Conservation (phyloP, 441 rosid genomes). For the Gossypium davidsonii region DNA sequence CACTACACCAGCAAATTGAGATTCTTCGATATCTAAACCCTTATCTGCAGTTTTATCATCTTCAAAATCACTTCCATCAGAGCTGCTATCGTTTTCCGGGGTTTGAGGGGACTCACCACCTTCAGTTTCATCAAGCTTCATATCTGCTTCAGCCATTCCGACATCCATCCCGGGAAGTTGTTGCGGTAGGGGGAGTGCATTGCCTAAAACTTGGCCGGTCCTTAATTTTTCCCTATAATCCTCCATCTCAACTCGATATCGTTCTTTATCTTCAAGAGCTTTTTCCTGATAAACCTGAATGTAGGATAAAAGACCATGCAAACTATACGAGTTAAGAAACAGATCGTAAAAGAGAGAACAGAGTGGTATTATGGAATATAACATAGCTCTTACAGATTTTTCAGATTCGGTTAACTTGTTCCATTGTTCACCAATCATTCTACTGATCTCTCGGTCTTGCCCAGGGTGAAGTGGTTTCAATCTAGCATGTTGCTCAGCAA, state of each 20-base stretch:
- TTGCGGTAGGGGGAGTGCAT: conserved; percentile 66
- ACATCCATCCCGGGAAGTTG: conserved; percentile 43
- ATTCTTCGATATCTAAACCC: conserved; percentile 32
- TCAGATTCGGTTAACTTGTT: conserved; percentile 56
- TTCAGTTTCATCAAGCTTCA: conserved; percentile 43
- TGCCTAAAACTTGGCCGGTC: conserved; percentile 45
- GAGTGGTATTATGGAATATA: no score
- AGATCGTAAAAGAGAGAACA: background rate
- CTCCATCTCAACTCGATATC: conserved; percentile 80
- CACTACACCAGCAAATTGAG: conserved; percentile 4
- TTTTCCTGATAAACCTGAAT: conserved; percentile 71
- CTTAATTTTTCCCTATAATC: conserved; percentile 58
- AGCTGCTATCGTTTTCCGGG: conserved; percentile 32
- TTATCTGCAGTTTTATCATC: conserved; percentile 44
- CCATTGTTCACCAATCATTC: conserved; percentile 94
- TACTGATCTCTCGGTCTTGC: conserved; percentile 78
- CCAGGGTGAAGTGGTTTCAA: conserved; percentile 82
- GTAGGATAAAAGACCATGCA: background rate
- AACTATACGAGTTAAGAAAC: background rate
- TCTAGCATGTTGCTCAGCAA: conserved; percentile 85
- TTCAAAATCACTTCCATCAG: conserved; percentile 44
- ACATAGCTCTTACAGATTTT: conserved; percentile 38
- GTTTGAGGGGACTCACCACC: conserved; percentile 44
- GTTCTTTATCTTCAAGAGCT: conserved; percentile 73
- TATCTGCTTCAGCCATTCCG: conserved; percentile 42